Conservation (phyloP, 441 rosid species). For the Erodium moschatum region DNA sequence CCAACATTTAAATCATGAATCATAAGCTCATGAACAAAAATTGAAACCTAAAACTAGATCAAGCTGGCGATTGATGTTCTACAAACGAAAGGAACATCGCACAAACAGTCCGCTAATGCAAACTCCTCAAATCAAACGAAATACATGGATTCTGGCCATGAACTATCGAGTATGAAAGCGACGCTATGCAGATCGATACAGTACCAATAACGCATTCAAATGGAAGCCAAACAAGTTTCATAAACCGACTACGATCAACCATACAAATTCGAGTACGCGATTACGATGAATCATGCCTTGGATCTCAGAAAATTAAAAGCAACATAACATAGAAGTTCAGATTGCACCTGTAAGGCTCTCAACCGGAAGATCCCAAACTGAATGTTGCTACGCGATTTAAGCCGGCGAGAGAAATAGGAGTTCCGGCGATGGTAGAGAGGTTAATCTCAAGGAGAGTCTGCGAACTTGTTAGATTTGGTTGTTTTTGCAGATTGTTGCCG, state of each 20-base stretch:
- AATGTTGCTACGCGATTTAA: neutral
- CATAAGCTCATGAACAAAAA: neutral
- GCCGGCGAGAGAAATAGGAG: neutral
- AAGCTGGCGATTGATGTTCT: too few species aligned
- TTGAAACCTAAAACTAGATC: too few species aligned
- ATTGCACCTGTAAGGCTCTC: neutral
- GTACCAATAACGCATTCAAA: neutral
- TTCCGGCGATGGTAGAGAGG: neutral
- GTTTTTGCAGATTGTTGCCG: neutral
- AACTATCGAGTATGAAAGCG: neutral
- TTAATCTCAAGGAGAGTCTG: neutral
- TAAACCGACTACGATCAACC: neutral
- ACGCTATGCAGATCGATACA: neutral
- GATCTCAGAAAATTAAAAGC: neutral
- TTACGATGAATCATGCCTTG: too few species aligned
- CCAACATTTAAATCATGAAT: neutral
- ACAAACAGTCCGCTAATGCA: neutral
- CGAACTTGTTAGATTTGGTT: neutral
- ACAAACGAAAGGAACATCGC: neutral
- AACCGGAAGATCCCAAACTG: neutral
- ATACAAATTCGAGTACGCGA: neutral
- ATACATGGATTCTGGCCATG: neutral
- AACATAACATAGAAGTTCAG: neutral
- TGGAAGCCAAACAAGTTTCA: neutral
- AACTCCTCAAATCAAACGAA: neutral